phyloP scores from a whole-genome alignment of 768 basidiomycete genomes.

The Pleurotus pulmonarius region DNA sequence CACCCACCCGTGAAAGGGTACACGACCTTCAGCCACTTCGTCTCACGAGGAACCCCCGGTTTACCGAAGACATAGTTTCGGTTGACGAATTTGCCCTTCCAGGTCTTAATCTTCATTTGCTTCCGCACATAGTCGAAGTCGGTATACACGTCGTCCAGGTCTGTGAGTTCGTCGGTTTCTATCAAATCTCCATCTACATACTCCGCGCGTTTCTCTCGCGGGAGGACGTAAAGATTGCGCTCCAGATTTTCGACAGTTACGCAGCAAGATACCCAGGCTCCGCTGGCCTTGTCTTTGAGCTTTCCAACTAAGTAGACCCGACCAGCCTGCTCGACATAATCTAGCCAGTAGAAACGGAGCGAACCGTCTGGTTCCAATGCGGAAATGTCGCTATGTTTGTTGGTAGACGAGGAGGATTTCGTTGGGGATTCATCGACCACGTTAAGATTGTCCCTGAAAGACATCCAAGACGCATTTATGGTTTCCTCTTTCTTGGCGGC shows the following conservation, averaged over 20 bases:
- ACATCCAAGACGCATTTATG: slow-evolving; percentile 60
- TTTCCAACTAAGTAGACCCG: slow-evolving; percentile 89
- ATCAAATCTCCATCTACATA: slow-evolving; percentile 55
- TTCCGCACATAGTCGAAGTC: slow-evolving; percentile 82
- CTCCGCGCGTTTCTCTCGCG: slow-evolving; percentile 62
- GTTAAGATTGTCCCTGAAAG: slow-evolving; percentile 68
- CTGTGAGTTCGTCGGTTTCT: slow-evolving; percentile 76
- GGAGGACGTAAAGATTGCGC: slow-evolving; percentile 88
- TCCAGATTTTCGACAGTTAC: slow-evolving; percentile 81
- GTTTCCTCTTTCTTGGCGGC: slow-evolving; percentile 43
- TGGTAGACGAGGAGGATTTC: slow-evolving; percentile 28
- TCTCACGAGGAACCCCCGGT: slow-evolving; percentile 69
- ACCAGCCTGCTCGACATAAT: slow-evolving; percentile 86
- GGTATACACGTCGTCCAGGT: slow-evolving; percentile 64
- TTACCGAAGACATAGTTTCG: slow-evolving; percentile 93
- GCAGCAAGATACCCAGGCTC: slow-evolving; percentile 79
- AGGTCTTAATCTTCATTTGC: slow-evolving; percentile 68
- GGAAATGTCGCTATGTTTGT: slow-evolving; percentile 38
- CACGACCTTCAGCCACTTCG: slow-evolving; percentile 89
- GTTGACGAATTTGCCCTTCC: slow-evolving; percentile 81
- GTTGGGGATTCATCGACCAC: slow-evolving; percentile 63
- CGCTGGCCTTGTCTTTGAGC: slow-evolving; percentile 71
- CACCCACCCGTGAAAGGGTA: slow-evolving; percentile 81
- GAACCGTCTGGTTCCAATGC: slow-evolving; percentile 83
- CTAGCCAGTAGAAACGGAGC: slow-evolving; percentile 93